Evolutionary conservation across 495 filamentous ascomycete species (phyloP), one percentile per base, ranked within the genome.

Genomic region (Penicillium robsamsonii): DNA sequence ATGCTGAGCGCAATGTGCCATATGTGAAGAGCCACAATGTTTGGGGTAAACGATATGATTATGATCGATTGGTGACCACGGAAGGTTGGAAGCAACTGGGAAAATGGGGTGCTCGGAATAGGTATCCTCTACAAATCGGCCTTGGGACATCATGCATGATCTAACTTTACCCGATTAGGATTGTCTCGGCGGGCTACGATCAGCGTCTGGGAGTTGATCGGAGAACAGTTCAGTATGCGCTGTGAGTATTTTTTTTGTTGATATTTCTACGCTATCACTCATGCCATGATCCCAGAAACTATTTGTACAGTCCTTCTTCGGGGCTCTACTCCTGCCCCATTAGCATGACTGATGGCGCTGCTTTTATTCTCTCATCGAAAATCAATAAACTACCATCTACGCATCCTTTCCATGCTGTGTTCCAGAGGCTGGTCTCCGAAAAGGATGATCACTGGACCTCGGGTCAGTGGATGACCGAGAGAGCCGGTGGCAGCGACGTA

Each of bases 381-480:
- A 67, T 88, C 48, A 64, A 51, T 4, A 47, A 43, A 3, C 49
- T 67, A 12, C 65, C 56, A 20, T 61, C 47, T 22, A 58, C 50
- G 20, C 72, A 66, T 70, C 87, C 47, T 72, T 90, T 64, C 65
- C 79, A 56, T 60, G 70, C 30, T 73, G 83, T 45, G 75, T 81
- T 65, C 25, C 58, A 74, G 12, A 70, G 71, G 13, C 64, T 89
- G 10, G 81, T 76, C 25, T 83, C 82, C 5, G 76, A 84, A 7
- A 50, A 29, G 8, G 79, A 88, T 54, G 76, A 85, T 4, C 78
- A 81, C 15, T 91, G 88, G 88, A 91, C 88, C 5, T 85, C 80
- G 30, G 88, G 89, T 0, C 89, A 92, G 64, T 93, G 89, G 89
- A 92, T 92, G 89, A 92, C 89, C 0, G 88, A 92, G 61, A 79